A percentile compares a stretch with the other conserved stretches of the same genome.
Conservation (phyloP, 2,329 filamentous ascomycete species). For the Scedosporium minutisporum region DNA sequence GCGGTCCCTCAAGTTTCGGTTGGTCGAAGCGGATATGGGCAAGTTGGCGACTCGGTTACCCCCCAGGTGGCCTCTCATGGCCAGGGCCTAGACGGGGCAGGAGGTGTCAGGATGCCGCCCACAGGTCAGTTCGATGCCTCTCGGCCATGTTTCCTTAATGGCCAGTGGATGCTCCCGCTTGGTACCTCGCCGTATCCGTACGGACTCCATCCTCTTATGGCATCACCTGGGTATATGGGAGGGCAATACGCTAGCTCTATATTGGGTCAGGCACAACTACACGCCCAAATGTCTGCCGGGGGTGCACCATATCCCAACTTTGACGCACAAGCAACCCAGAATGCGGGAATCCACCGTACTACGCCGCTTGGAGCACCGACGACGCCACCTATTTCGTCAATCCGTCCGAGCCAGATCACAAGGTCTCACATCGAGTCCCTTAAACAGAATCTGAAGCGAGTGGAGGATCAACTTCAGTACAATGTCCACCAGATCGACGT, state of each 20-base stretch:
- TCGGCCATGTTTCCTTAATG: conserved; percentile 34
- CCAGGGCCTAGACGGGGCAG: conserved; percentile 6
- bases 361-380: conserved; percentile 14
- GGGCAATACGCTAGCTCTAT: background rate
- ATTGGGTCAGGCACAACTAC: background rate
- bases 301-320: background rate
- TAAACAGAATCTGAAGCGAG: conserved; percentile 28
- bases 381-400: conserved; percentile 44
- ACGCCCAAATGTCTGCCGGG: background rate
- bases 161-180: conserved; percentile 31
- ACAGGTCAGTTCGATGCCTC: conserved; percentile 36
- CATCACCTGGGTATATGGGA: conserved; percentile 1
- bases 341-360: background rate
- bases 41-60: background rate
- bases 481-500: conserved; percentile 56
- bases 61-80: background rate
- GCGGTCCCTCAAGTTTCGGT: conserved; percentile 12
- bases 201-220: conserved; percentile 17
- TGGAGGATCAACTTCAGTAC: conserved; percentile 49
- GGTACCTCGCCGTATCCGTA: conserved; percentile 14
- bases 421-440: conserved; percentile 48
- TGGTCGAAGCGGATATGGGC: background rate
- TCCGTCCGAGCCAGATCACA: conserved; percentile 51
- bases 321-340: background rate
- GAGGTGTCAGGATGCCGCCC: conserved; percentile 22